Evolutionary conservation across 768 basidiomycete species (phyloP), one percentile per base, ranked within the genome.

Genomic region (Roridomyces roridus): DNA sequence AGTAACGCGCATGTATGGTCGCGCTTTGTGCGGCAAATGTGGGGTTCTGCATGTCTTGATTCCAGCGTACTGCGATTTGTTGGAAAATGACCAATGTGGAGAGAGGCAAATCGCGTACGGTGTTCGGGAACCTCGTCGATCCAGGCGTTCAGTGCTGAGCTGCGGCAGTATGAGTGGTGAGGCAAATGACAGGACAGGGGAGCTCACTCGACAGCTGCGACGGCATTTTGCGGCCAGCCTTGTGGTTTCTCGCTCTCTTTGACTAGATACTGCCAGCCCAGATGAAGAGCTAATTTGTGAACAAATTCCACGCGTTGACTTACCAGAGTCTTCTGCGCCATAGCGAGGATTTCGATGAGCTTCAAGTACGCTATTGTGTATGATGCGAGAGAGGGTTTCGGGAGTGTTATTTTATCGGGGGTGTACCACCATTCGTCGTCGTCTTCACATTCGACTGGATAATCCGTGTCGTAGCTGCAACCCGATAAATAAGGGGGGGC

Each of bases 81-180:
- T 20, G 41, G 9, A 20, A n/a, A n/a, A n/a, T n/a, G n/a, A n/a
- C 12, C 67, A 61, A 65, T 9, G 2, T 9, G 6, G 15, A 7
- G 24, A 5, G 14, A 17, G 40, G 21, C 10, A 12, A 15, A 18
- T 34, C 46, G 4, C 77, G 43, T 60, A 85, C 84, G 67, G 54
- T 84, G 81, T 31, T 80, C 73, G 1, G 88, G 88, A 1, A 89
- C 70, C 3, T 75, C 70, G 46, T 87, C 83, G 23, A 84, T 78
- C 86, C 87, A 91, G 20, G 79, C 74, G 58, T 87, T 87, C 25
- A 88, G 65, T 4, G 80, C 78, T 3, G 83, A 84, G 69, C 47
- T 49, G n/a, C 20, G 29, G 37, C 47, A n/a, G 14, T 17, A 7
- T 10, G 21, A 36, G 12, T n/a, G n/a, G 29, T 39, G n/a, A 5